phyloP scores from a whole-genome alignment of 1,139 yeast species.

The Blastobotrys proliferans region DNA sequence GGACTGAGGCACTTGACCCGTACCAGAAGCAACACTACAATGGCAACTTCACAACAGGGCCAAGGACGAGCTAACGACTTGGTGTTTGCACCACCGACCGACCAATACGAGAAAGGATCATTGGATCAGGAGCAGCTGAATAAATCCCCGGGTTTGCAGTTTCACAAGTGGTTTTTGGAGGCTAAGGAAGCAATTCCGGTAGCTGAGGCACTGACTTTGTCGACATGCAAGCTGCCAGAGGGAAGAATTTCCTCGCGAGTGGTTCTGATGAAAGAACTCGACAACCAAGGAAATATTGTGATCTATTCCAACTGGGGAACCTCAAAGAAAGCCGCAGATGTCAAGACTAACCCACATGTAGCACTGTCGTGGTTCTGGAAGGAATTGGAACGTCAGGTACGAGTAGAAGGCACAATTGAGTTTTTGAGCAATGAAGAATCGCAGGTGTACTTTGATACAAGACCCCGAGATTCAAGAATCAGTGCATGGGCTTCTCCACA shows the following conservation, averaged over 20 bases:
- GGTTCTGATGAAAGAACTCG: slow-evolving; percentile 85
- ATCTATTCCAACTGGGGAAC: slow-evolving; percentile 88
- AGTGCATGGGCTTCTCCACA: slow-evolving; percentile 99
- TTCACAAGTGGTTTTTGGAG: slow-evolving; percentile 78
- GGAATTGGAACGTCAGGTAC: slow-evolving; percentile 80
- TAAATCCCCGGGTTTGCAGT: slow-evolving; percentile 67
- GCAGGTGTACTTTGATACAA: slow-evolving; percentile 70
- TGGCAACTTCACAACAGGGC: no score
- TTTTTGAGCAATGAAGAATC: slow-evolving; percentile 69
- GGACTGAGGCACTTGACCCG: no score
- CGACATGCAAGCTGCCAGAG: slow-evolving; percentile 82
- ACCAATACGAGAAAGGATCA: slow-evolving; percentile 73
- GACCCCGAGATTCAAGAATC: slow-evolving; percentile 89
- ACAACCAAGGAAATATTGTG: slow-evolving; percentile 70
- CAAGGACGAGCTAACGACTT: slow-evolving; percentile 9
- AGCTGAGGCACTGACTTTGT: slow-evolving; percentile 76
- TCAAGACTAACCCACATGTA: slow-evolving; percentile 68
- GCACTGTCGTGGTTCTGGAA: slow-evolving; percentile 94
- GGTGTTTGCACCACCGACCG: slow-evolving; percentile 74
- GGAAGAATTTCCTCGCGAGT: slow-evolving; percentile 84
- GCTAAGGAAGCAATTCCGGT: slow-evolving; percentile 59
- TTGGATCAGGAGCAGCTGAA: slow-evolving; percentile 53
- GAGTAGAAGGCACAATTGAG: slow-evolving; percentile 85
- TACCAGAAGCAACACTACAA: no score
- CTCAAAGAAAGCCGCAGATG: slow-evolving; percentile 74